Evolutionary conservation across 805 yeast genomes (phyloP).

Genomic region (Peterozyma xylosa): DNA sequence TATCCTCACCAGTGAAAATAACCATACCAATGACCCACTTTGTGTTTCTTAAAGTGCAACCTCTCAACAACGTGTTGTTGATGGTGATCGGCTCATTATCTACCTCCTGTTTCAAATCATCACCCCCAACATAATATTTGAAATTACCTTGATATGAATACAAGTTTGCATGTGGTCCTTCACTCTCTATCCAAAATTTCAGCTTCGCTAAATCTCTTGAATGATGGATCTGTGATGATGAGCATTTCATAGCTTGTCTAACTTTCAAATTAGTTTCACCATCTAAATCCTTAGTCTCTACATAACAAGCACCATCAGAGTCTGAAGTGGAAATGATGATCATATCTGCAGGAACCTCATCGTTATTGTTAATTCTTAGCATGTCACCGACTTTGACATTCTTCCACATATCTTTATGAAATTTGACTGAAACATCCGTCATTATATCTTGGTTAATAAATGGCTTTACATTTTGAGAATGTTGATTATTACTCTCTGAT

Average conservation of each 20-base stretch:
- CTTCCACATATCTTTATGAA: conserved; percentile 46
- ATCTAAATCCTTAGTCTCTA: conserved; percentile 66
- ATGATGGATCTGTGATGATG: conserved; percentile 39
- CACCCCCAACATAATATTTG: conserved; percentile 33
- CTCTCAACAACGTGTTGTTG: conserved; percentile 63
- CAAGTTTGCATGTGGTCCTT: conserved; percentile 60
- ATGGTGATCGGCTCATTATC: conserved; percentile 51
- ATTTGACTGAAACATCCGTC: conserved; percentile 13
- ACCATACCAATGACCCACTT: conserved; percentile 71
- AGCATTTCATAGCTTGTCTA: conserved; percentile 45
- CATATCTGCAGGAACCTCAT: conserved; percentile 75
- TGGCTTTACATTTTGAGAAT: conserved; percentile 2
- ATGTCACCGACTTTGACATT: conserved; percentile 68
- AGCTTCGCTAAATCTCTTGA: conserved; percentile 53
- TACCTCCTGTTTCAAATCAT: conserved; percentile 18
- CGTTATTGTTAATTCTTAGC: conserved; percentile 61
- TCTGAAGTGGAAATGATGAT: conserved; percentile 60
- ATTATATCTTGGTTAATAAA: conserved; percentile 4
- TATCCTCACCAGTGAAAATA: conserved; percentile 68
- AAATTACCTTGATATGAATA: conserved; percentile 63
- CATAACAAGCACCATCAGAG: conserved; percentile 55
- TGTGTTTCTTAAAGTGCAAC: conserved; percentile 66
- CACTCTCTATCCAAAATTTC: conserved; percentile 59
- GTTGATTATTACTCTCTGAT: not conserved
- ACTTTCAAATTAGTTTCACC: conserved; percentile 73